Conservation (phyloP, 2,329 filamentous ascomycete species). For the Ascochyta viciae-villosae region DNA sequence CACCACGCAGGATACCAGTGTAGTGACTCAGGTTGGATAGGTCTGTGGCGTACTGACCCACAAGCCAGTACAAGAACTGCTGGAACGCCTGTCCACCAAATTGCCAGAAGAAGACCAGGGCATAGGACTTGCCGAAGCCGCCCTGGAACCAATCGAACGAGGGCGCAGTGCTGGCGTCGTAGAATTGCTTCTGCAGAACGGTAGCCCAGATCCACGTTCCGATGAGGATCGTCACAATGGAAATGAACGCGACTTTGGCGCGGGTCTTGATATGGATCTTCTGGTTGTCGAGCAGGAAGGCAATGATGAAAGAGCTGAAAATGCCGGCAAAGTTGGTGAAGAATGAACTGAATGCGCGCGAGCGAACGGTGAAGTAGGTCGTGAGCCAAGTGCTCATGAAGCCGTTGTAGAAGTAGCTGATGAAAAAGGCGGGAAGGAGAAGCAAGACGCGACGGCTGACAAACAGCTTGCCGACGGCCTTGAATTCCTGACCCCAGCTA, state of each 20-base stretch:
- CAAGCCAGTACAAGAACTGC: slow-evolving; percentile 47
- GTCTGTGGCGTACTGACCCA: slow-evolving; percentile 47
- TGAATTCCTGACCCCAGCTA: slow-evolving; percentile 38
- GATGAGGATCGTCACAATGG: slow-evolving; percentile 40
- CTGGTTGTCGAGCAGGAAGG: slow-evolving; percentile 42
- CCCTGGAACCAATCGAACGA: slow-evolving; percentile 46
- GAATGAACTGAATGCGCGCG: slow-evolving; percentile 45
- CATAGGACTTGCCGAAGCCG: slow-evolving; percentile 44
- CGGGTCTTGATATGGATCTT: slow-evolving; percentile 44
- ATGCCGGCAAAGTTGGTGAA: slow-evolving; percentile 49
- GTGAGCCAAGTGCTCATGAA: slow-evolving; percentile 47
- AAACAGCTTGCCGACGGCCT: slow-evolving; percentile 40
- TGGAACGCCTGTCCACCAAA: slow-evolving; percentile 48
- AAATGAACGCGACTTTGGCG: slow-evolving; percentile 36
- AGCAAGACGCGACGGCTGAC: slow-evolving; percentile 42
- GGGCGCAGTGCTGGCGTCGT: slow-evolving; percentile 33
- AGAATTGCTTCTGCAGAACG: slow-evolving; percentile 43
- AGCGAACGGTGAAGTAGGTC: slow-evolving; percentile 46
- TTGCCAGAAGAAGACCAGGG: slow-evolving; percentile 47
- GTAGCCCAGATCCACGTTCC: slow-evolving; percentile 48
- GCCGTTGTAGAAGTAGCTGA: slow-evolving; percentile 50
- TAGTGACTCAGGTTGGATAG: slow-evolving; percentile 42
- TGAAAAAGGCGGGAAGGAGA: slow-evolving; percentile 46
- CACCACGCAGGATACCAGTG: slow-evolving; percentile 46
- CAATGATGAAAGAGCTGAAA: slow-evolving; percentile 46